Conservation (phyloP, 768 basidiomycete species). For the Cubamyces sp. region DNA sequence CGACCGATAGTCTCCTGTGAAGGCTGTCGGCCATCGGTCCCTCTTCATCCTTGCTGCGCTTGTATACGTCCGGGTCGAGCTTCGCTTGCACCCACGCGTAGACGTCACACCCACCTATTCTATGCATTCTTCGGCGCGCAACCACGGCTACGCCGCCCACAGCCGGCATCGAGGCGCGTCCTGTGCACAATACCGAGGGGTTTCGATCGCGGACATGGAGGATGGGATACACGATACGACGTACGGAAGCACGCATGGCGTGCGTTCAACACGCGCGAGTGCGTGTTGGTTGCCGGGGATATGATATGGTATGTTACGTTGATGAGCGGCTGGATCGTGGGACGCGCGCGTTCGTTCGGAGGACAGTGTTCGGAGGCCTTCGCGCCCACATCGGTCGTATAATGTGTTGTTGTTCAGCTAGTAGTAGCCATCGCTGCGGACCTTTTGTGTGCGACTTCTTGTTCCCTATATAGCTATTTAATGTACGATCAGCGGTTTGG, state of each 20-base stretch:
- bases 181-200: background rate
- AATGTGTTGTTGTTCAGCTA: background rate
- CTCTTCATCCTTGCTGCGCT: background rate
- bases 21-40: background rate
- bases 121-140: background rate
- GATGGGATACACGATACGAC: background rate
- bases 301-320: conserved; percentile 1
- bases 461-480: too few species aligned
- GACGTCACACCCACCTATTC: background rate
- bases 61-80: background rate
- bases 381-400: conserved; percentile 5
- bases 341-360: background rate
- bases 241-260: background rate
- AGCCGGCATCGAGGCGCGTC: background rate
- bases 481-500: too few species aligned
- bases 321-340: background rate
- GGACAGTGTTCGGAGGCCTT: background rate
- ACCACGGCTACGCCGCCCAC: background rate
- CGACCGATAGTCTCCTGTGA: background rate
- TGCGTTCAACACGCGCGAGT: background rate
- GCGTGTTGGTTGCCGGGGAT: background rate
- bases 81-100: background rate
- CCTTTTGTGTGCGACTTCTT: too few species aligned
- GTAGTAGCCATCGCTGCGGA: too few species aligned
- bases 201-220: conserved; percentile 7